Base-by-base conservation (phyloP, 2,329 filamentous ascomycete species). In the Albophoma yamanashiensis region DNA sequence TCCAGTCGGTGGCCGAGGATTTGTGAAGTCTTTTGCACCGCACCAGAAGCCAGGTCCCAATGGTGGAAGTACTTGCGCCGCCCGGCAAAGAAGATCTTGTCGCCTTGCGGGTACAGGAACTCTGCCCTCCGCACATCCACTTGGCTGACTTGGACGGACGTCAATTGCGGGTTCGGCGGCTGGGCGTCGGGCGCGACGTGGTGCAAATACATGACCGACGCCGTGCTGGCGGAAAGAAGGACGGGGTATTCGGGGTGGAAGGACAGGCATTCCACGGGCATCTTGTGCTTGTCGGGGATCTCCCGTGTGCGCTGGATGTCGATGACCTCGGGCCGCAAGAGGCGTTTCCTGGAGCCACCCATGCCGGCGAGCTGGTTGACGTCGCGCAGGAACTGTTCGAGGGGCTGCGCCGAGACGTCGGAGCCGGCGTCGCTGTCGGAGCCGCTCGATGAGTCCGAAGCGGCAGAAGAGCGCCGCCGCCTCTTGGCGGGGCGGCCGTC, bases 201-300 rank as follows among this genome's bases (percentile, higher is more conserved):
- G 74, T 99, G 92, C 55, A 99, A 82, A 72, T 89, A 92, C 59
- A 97, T 81, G 5, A 92, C 89, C 25, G 91, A 91, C 58, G 91
- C 89, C 59, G 88, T 88, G 62, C 92, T 94, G 15, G 92, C 91
- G 31, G 94, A 96, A 61, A 97, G 84, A 36, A 99, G 84, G 20
- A 99, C 86, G 5, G 94, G 91, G 70, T 92, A 89, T 65, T 86
- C 81, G 38, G 93, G 92, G 75, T 99, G 94, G 81, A 97, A 97
- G 12, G 87, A 87, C 42, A 99, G 83, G 50, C 89, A 91, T 47
- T 87, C 88, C 65, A 97, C 87, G 14, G 91, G 83, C 22, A 89
- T 89, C 73, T 85, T 87, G 73, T 95, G 91, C 39, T 82, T 79
- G 72, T 89, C 87, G 31, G 89, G 84, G 64, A 97, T 88, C 71